Percentiles rank a stretch among this genome's conserved stretches.
These are phyloP conservation scores for Penicillium sp. DNA, from an alignment of 2,329 filamentous ascomycete genomes.

Conservation along the genomic window DNA sequence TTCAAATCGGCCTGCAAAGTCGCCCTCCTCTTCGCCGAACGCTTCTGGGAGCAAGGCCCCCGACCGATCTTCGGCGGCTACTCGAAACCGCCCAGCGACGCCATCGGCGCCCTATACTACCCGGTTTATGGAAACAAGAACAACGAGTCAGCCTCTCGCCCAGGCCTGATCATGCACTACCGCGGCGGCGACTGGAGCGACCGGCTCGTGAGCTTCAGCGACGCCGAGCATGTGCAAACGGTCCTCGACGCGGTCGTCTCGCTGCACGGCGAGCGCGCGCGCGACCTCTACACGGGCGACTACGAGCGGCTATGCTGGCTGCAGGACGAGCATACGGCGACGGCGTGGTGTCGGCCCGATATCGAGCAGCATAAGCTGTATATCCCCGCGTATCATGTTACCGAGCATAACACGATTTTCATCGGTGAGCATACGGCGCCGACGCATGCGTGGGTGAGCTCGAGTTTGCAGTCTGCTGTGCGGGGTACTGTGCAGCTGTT, in stretches of 20 bases:
- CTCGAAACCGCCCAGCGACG: slow-evolving; percentile 29
- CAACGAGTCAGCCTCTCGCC: slow-evolving; percentile 38
- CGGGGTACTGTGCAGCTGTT: slow-evolving; percentile 38
- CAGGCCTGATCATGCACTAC: slow-evolving; percentile 40
- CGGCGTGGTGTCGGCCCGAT: slow-evolving; percentile 36
- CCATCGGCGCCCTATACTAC: slow-evolving; percentile 38
- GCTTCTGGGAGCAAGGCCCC: slow-evolving; percentile 40
- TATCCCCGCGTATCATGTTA: slow-evolving; percentile 39
- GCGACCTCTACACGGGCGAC: slow-evolving; percentile 37
- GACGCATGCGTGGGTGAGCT: slow-evolving; percentile 42
- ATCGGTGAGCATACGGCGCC: slow-evolving; percentile 43
- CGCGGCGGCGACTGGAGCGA: slow-evolving; percentile 38
- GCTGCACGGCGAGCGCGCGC: slow-evolving; percentile 33
- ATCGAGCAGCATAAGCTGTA: slow-evolving; percentile 41
- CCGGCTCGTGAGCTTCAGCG: slow-evolving; percentile 32
- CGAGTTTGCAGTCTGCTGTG: slow-evolving; percentile 35
- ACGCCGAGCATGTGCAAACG: slow-evolving; percentile 33
- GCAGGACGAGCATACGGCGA: slow-evolving; percentile 34
- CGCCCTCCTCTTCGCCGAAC: slow-evolving; percentile 36
- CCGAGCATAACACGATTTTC: slow-evolving; percentile 41
- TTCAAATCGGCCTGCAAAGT: slow-evolving; percentile 42
- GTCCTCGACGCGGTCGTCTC: slow-evolving; percentile 36
- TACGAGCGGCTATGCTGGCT: slow-evolving; percentile 43
- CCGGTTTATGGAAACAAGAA: slow-evolving; percentile 38
- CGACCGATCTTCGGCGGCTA: slow-evolving; percentile 36